phyloP scores from a whole-genome alignment of 192 early-diverging fungal genomes.

The Glomus cerebriforme region DNA sequence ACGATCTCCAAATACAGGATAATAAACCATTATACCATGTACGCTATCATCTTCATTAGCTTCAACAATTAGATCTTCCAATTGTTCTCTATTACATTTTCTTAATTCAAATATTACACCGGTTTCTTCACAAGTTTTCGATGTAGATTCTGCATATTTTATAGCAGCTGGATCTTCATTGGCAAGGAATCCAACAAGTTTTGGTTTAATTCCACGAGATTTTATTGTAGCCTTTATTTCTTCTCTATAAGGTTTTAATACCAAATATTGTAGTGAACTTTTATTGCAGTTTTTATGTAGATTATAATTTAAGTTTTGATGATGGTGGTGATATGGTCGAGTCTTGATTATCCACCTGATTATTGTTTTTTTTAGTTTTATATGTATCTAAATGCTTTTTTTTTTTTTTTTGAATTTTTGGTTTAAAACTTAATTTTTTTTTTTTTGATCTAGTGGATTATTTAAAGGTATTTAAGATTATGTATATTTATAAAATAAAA shows the following conservation, averaged over 20 bases:
- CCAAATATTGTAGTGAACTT: slow-evolving; percentile 3
- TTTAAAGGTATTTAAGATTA: no score
- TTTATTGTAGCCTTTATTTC: slow-evolving; percentile 66
- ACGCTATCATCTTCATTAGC: slow-evolving; percentile 86
- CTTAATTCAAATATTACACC: slow-evolving; percentile 93
- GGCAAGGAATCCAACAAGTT: slow-evolving; percentile 91
- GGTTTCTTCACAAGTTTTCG: slow-evolving; percentile 86
- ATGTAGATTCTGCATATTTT: slow-evolving; percentile 97
- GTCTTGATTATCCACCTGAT: neutral
- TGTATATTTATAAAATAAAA: neutral
- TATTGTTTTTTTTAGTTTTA: neutral
- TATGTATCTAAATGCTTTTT: neutral
- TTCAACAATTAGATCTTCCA: slow-evolving; percentile 82
- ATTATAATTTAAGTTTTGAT: neutral
- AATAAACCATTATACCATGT: slow-evolving; percentile 98
- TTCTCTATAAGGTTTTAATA: slow-evolving; percentile 43
- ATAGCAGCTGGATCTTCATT: slow-evolving; percentile 90
- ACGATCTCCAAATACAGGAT: slow-evolving; percentile 93
- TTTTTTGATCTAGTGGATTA: no score
- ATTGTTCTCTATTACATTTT: slow-evolving; percentile 74
- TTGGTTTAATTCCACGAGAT: slow-evolving; percentile 61
- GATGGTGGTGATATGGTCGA: neutral
- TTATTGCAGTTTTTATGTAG: neutral
- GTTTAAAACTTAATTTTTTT: neutral
- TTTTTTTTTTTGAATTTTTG: neutral